Evolutionary conservation across 2,329 filamentous ascomycete genomes (phyloP).

Genomic region (Madurella mycetomatis): DNA sequence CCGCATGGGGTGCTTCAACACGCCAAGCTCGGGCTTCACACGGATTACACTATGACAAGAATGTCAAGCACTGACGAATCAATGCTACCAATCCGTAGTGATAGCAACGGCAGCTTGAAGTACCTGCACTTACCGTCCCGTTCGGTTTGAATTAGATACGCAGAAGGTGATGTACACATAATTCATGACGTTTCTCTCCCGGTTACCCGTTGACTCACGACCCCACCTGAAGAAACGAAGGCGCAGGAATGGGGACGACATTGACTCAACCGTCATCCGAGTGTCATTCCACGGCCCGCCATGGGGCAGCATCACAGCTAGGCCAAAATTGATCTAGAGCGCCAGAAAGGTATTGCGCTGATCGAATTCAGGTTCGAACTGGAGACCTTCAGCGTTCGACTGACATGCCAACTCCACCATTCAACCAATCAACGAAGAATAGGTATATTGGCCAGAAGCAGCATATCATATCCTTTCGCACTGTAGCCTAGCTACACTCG

Average conservation of each 20-base stretch:
- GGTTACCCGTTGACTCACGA: background rate
- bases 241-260: background rate
- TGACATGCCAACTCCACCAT: slow-evolving; percentile 41
- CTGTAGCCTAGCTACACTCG: too few relatives aligned
- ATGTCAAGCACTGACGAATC: too few relatives aligned
- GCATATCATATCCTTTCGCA: background rate
- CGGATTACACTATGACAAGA: background rate
- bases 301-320: too few relatives aligned
- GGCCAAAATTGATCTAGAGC: background rate
- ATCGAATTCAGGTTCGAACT: slow-evolving; percentile 25
- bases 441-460: background rate
- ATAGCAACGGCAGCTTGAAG: too few relatives aligned
- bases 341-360: slow-evolving; percentile 1
- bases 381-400: slow-evolving; percentile 38
- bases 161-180: background rate
- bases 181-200: background rate
- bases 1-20: too few relatives aligned
- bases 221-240: background rate
- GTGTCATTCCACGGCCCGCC: background rate
- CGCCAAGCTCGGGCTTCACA: too few relatives aligned
- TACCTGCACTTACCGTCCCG: too few relatives aligned
- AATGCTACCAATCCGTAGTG: too few relatives aligned
- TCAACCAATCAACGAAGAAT: background rate
- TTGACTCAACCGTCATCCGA: background rate
- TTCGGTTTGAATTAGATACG: too few relatives aligned